Base-by-base conservation (phyloP, 495 filamentous ascomycete species). In the Apodospora peruviana region DNA sequence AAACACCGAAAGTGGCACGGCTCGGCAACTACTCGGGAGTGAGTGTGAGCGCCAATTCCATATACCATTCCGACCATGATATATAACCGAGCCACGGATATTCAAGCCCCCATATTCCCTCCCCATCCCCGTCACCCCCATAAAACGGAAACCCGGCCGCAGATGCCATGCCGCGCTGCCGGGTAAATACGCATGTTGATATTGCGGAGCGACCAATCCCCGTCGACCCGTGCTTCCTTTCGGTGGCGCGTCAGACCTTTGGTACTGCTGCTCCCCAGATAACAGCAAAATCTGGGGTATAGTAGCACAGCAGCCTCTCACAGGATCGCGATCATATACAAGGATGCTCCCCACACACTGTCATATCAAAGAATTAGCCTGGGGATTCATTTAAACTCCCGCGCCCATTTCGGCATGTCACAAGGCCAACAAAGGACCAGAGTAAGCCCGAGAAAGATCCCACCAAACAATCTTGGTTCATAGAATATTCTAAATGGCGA, bases 361-460 rank as follows among this genome's bases (percentile, higher is more conserved):
- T n/a, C n/a, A n/a, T n/a, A n/a, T n/a, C n/a, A n/a, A 5, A n/a
- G 19, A 41, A 41, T 41, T 41, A 41, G 39, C 39, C 39, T 41
- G 39, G 39, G 39, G 39, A 11, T 10, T 22, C 39, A 18, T 41
- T 14, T 22, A 9, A 18, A 11, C 39, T 3, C 14, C 19, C 19
- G 19, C 14, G 18, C 20, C 18, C 19, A 4, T 41, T 19, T 41
- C 39, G 3, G 39, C 39, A 41, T 5, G 39, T 41, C 39, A 41
- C 39, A 41, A 10, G 39, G 39, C 39, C 3, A 41, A 10, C 10
- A 8, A 9, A 17, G 39, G 5, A 22, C 10, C 39, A 10, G 23
- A 41, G 39, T 41, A 41, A 41, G 39, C 18, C 39, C 39, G 39
- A 41, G 39, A 41, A 20, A 22, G n/a, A 41, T 3, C 18, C 18